Percentiles rank a stretch among this genome's conserved stretches.
Evolutionary conservation across 805 yeast genomes (phyloP).

Genomic region (Ogataea parapolymorpha): DNA sequence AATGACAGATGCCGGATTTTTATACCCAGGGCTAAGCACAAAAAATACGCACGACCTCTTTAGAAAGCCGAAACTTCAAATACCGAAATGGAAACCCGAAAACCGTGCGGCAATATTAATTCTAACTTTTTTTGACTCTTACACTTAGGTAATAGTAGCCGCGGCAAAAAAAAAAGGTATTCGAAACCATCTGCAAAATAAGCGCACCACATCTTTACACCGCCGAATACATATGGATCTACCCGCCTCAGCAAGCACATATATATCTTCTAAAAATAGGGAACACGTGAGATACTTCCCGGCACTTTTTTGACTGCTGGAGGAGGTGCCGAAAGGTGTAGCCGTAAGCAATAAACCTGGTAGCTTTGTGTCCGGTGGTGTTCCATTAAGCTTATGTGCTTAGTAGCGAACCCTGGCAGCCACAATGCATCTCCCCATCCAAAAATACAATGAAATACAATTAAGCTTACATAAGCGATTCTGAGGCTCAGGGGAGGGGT

Average conservation of each 20-base stretch:
- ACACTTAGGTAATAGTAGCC: no score
- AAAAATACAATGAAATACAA: background rate
- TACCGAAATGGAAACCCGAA: slow-evolving; percentile 1
- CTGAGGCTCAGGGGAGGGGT: background rate
- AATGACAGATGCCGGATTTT: background rate
- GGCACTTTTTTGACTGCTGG: no score
- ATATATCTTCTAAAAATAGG: background rate
- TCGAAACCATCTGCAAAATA: background rate
- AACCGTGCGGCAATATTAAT: no score
- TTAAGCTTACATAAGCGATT: background rate
- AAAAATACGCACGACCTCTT: background rate
- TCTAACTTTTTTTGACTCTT: no score
- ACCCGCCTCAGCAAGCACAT: background rate
- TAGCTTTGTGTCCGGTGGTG: no score
- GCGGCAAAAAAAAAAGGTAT: no score
- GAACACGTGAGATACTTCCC: no score
- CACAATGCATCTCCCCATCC: background rate
- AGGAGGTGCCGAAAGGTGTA: no score
- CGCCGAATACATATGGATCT: background rate
- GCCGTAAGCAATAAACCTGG: no score
- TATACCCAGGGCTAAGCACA: background rate
- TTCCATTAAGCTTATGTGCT: no score
- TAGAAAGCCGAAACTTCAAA: background rate
- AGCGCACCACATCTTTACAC: background rate
- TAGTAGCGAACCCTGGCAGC: background rate